These are phyloP conservation scores for Podila clonocystis DNA, from an alignment of 192 early-diverging fungal species.

Conservation along the genomic window DNA sequence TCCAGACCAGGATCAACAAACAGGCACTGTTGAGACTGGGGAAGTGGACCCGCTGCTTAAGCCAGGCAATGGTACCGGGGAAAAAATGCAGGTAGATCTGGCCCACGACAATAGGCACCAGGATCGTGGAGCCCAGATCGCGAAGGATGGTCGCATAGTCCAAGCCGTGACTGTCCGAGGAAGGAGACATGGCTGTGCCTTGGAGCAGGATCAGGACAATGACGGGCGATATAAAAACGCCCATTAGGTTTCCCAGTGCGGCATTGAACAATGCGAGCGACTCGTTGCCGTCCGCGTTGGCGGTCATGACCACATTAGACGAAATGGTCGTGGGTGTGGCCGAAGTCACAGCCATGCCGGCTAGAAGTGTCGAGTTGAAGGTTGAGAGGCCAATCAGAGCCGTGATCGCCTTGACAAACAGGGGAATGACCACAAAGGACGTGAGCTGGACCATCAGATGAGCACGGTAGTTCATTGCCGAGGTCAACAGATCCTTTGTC, in stretches of 20 bases:
- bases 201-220: slow-evolving; percentile 39
- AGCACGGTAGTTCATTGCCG: slow-evolving; percentile 63
- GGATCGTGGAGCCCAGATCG: slow-evolving; percentile 68
- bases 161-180: slow-evolving; percentile 31
- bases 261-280: slow-evolving; percentile 73
- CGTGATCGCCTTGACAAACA: slow-evolving; percentile 68
- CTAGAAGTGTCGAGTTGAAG: slow-evolving; percentile 64
- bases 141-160: slow-evolving; percentile 63
- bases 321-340: slow-evolving; percentile 78
- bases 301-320: slow-evolving; percentile 83
- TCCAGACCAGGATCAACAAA: slow-evolving; percentile 75
- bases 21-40: slow-evolving; percentile 65
- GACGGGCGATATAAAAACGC: slow-evolving; percentile 48
- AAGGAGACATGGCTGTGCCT: slow-evolving; percentile 17
- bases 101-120: slow-evolving; percentile 70
- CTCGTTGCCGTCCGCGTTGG: slow-evolving; percentile 74
- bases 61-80: slow-evolving; percentile 53
- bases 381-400: slow-evolving; percentile 56
- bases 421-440: slow-evolving; percentile 67
- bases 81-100: slow-evolving; percentile 64
- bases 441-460: slow-evolving; percentile 72
- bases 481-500: slow-evolving; percentile 61
- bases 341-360: slow-evolving; percentile 72
- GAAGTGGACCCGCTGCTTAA: slow-evolving; percentile 61
- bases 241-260: slow-evolving; percentile 74